Evolutionary conservation across 352 stramenopile genomes (phyloP).

Genomic region (Globisporangium cystogenes): DNA sequence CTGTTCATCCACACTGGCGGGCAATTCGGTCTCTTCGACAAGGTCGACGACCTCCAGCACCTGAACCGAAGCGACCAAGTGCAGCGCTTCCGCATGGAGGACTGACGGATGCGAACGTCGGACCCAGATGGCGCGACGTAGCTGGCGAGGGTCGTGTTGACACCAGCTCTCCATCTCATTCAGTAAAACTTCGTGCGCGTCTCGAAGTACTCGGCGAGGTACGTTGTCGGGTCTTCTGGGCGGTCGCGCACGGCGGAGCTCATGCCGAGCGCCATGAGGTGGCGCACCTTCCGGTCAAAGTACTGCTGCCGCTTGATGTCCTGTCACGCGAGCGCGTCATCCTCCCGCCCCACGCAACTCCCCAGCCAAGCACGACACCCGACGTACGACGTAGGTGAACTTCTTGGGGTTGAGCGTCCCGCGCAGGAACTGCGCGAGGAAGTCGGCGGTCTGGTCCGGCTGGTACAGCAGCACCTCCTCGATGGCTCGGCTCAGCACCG

Average conservation of each 20-base stretch:
- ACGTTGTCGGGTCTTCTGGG: conserved; percentile 37
- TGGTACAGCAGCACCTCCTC: conserved; percentile 73
- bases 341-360: too few species aligned
- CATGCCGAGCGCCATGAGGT: conserved; percentile 57
- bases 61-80: conserved; percentile 43
- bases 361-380: background rate
- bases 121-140: too few species aligned
- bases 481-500: conserved; percentile 49
- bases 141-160: background rate
- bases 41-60: conserved; percentile 65
- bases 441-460: conserved; percentile 65
- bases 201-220: conserved; percentile 68
- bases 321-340: conserved; percentile 14
- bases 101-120: background rate
- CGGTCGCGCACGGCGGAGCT: conserved; percentile 59
- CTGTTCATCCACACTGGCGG: conserved; percentile 91
- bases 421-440: conserved; percentile 56
- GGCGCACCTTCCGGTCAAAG: conserved; percentile 74
- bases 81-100: conserved; percentile 56
- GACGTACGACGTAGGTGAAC: conserved; percentile 64
- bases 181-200: conserved; percentile 63
- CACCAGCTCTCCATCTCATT: background rate
- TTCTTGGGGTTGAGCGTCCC: conserved; percentile 66
- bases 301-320: conserved; percentile 63
- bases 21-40: conserved; percentile 91